Conservation (phyloP, 176 grass and related monocot genomes). For the Musa schizocarpa region DNA sequence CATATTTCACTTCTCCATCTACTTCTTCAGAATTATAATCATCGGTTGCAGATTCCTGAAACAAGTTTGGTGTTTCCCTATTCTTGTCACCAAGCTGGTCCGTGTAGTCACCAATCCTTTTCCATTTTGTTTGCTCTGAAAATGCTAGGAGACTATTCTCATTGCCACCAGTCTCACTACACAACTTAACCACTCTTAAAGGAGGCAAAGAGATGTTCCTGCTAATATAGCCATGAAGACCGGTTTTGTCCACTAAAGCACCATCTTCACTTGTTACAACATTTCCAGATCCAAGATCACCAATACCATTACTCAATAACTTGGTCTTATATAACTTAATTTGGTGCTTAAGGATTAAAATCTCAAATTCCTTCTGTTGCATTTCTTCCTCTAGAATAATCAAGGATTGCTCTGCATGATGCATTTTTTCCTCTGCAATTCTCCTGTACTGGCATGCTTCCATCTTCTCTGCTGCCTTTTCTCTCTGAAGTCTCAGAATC, state of each 20-base stretch:
- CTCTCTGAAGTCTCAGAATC: conserved; percentile 82
- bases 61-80: conserved; percentile 14
- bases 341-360: conserved; percentile 54
- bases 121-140: conserved; percentile 24
- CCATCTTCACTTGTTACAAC: conserved; percentile 24
- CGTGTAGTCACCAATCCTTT: conserved; percentile 18
- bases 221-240: conserved; percentile 17
- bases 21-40: neutral
- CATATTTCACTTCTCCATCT: conserved; percentile 24
- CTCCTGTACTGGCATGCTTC: conserved; percentile 89
- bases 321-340: conserved; percentile 49
- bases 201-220: conserved; percentile 55
- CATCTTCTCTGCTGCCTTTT: conserved; percentile 82
- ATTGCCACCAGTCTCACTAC: conserved; percentile 31
- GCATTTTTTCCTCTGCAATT: conserved; percentile 77
- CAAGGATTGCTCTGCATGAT: conserved; percentile 43
- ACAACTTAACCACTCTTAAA: conserved; percentile 31
- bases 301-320: conserved; percentile 37
- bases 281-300: conserved; percentile 34
- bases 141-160: conserved; percentile 5
- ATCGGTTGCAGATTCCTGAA: conserved; percentile 10
- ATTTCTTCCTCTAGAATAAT: conserved; percentile 52
- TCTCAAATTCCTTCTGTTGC: conserved; percentile 80
- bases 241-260: conserved; percentile 20
- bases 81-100: conserved; percentile 13